A percentile compares a stretch with the other conserved stretches of the same genome.
Conservation (phyloP, 345 rosid genomes). For the Corymbia maculata region DNA sequence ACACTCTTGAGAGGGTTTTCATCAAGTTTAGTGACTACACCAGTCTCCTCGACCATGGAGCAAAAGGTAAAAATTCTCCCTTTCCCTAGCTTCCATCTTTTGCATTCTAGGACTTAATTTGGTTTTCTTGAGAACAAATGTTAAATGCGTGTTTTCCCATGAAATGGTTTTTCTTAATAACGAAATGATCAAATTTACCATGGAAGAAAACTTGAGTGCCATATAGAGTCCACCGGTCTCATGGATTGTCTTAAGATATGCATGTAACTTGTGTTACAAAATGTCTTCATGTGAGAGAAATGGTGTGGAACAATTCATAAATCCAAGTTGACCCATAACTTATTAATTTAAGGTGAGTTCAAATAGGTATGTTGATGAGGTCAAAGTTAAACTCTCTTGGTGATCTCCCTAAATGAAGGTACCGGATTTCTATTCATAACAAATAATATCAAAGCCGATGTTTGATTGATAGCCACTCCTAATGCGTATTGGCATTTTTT, state of each 20-base stretch:
- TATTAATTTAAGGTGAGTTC: no score
- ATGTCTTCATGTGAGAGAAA: neutral
- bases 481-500: neutral
- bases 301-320: neutral
- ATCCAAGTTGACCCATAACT: neutral
- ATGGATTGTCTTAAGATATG: neutral
- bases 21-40: neutral
- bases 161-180: neutral
- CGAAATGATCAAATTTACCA: neutral
- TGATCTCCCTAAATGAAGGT: neutral
- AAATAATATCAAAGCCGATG: neutral
- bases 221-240: neutral
- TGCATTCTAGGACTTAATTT: neutral
- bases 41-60: neutral
- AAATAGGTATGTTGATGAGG: no score
- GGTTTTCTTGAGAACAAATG: neutral
- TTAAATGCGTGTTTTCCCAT: neutral
- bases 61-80: neutral
- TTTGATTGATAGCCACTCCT: neutral
- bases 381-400: no score
- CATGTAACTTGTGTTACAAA: no score
- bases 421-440: neutral
- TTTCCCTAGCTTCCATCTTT: neutral
- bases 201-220: neutral
- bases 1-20: conserved; percentile 1